Base-by-base conservation (phyloP, 768 basidiomycete species). In the Boletus subparvulus region DNA sequence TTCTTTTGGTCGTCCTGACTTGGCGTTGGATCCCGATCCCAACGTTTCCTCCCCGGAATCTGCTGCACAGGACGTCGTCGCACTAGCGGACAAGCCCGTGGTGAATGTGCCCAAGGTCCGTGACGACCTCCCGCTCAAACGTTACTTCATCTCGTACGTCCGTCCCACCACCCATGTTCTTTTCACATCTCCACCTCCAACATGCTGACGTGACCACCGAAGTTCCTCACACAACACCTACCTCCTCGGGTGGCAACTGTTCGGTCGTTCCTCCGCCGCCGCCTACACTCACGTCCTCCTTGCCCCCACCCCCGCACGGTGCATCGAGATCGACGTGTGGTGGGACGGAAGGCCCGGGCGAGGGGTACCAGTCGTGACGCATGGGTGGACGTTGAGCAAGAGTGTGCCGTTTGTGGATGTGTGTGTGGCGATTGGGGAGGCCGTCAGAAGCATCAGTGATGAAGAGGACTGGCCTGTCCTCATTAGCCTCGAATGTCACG, bases 311-410 rank as follows among this genome's bases (percentile, higher is more conserved):
- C 47, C 53, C 5, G 81, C 78, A 10, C 78, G 83, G 19, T 85
- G 84, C 61, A 80, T 86, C 73, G 85, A 88, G 64, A 83, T 87
- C 48, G 85, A 88, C 60, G 84, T 85, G 9, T 88, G 86, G 85
- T 77, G 82, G 6, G 47, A 54, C 41, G 53, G 37, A 21, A 79
- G 80, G 0, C 70, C 74, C 8, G 74, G 77, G n/a, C n/a, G 17
- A 40, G 83, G 83, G 6, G 7, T 53, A 0, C 75, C 80, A 13
- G 69, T 83, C 48, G 83, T 86, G 33, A 86, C 82, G 0, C 85
- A 86, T 59, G 85, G 85, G 1, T 74, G 81, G 60, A 86, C 85
- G 2, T 74, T 85, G 55, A 82, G 77, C 59, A 76, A 77, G 61
- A 75, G 78, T 32, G 75, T 85, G 6, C 64, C 80, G 2, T 83